These are phyloP conservation scores for Trypanosoma avium DNA, from an alignment of 208 protist genomes.

Conservation along the genomic window DNA sequence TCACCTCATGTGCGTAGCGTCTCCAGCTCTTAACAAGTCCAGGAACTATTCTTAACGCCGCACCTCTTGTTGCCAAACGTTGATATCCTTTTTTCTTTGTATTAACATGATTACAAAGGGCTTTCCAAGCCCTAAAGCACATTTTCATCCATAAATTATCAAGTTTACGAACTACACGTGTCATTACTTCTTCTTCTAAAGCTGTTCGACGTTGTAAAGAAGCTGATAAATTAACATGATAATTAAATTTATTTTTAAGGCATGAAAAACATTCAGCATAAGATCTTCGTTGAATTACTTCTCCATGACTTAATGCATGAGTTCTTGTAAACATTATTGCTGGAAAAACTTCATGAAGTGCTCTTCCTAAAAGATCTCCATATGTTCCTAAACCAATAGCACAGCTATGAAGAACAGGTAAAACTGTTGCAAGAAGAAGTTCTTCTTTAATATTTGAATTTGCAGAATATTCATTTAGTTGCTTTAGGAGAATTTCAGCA, in stretches of 20 bases:
- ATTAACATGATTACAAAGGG: constrained; percentile 50
- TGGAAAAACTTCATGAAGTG: constrained; percentile 76
- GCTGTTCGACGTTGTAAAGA: constrained; percentile 38
- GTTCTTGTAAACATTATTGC: constrained; percentile 74
- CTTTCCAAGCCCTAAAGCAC: constrained; percentile 83
- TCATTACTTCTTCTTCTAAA: constrained; percentile 67
- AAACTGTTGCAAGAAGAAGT: constrained; percentile 67
- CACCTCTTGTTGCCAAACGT: constrained; percentile 46
- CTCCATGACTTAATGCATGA: constrained; percentile 15
- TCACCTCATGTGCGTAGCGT: constrained; percentile 70
- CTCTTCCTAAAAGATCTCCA: constrained; percentile 48
- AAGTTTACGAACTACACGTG: constrained; percentile 64
- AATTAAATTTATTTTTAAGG: constrained; percentile 48
- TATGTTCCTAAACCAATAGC: constrained; percentile 43
- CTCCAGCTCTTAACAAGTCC: constrained; percentile 65
- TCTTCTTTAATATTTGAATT: constrained; percentile 31
- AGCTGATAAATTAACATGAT: constrained; percentile 35
- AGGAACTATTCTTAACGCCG: constrained; percentile 45
- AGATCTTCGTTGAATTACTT: constrained; percentile 23
- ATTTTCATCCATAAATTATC: constrained; percentile 80
- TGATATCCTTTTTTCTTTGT: constrained; percentile 63
- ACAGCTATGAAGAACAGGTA: constrained; percentile 73
- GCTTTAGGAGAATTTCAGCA: constrained; percentile 68
- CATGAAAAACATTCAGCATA: constrained; percentile 80
- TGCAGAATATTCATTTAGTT: constrained; percentile 54